These are phyloP conservation scores for Rhodotorula paludigena DNA, from an alignment of 768 basidiomycete species.

Conservation along the genomic window DNA sequence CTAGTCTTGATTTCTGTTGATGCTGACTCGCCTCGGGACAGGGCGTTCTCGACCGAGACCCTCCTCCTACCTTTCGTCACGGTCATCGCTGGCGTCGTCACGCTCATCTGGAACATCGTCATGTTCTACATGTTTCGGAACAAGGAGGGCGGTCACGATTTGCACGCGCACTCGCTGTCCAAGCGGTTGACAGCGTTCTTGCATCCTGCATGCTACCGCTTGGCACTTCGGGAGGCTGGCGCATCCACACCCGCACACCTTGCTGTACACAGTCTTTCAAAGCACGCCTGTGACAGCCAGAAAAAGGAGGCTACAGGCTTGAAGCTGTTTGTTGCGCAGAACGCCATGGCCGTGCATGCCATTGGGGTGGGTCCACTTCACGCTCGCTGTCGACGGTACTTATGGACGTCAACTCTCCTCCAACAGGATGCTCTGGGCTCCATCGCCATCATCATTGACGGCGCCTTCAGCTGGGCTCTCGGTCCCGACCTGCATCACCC, in stretches of 20 bases:
- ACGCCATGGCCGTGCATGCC: conserved; percentile 5
- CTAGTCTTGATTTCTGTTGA: not conserved
- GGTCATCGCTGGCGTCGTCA: not conserved
- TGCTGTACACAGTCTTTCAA: no score
- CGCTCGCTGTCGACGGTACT: not conserved
- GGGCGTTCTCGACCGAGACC: conserved; percentile 9
- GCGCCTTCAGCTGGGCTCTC: not conserved
- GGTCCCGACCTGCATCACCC: conserved; percentile 11
- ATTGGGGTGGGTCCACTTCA: conserved; percentile 4
- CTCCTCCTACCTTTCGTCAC: conserved; percentile 17
- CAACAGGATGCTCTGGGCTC: conserved; percentile 2
- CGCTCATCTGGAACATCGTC: conserved; percentile 11
- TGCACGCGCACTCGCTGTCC: no score
- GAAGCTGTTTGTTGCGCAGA: no score
- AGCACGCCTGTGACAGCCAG: no score
- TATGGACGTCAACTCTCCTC: not conserved
- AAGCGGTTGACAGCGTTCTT: no score
- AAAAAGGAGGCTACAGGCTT: no score
- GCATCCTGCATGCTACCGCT: no score
- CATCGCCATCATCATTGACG: conserved; percentile 21
- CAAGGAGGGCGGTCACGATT: not conserved
- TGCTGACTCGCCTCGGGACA: not conserved
- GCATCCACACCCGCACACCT: no score
- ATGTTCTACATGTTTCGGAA: conserved; percentile 16
- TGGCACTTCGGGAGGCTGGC: no score